phyloP scores from a whole-genome alignment of 805 yeast genomes.

The Pachysolen tannophilus region DNA sequence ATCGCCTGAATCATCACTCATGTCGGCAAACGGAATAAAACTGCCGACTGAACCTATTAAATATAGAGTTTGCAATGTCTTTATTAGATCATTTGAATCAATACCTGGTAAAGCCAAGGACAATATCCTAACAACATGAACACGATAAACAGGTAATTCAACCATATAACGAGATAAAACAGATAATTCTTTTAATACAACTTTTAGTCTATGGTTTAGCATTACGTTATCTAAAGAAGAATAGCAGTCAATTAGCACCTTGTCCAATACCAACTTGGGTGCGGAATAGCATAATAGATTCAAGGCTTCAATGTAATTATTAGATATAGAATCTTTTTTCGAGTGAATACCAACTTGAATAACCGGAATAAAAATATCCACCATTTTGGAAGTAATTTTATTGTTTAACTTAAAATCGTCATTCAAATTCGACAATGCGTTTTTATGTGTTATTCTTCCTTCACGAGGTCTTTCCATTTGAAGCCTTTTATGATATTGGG shows the following conservation, averaged over 20 bases:
- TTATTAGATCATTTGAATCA: conserved; percentile 77
- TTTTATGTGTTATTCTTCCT: conserved; percentile 21
- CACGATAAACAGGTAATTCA: conserved; percentile 51
- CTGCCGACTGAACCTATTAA: conserved; percentile 64
- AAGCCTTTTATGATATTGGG: conserved; percentile 51
- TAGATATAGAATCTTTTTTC: conserved; percentile 48
- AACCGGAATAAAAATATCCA: conserved; percentile 43
- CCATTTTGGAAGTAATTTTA: conserved; percentile 34
- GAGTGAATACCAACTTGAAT: conserved; percentile 72
- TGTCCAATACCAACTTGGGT: conserved; percentile 46
- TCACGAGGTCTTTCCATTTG: conserved; percentile 31
- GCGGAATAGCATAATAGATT: conserved; percentile 57
- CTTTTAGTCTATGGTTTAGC: conserved; percentile 71
- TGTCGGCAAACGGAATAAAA: conserved; percentile 63
- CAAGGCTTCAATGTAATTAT: conserved; percentile 50
- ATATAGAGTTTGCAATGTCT: conserved; percentile 62
- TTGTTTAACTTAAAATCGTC: conserved; percentile 27
- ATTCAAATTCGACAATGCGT: conserved; percentile 16
- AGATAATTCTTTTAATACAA: conserved; percentile 62
- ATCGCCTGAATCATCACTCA: conserved; percentile 38
- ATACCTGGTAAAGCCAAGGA: conserved; percentile 70
- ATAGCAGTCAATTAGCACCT: conserved; percentile 63
- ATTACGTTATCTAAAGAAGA: conserved; percentile 57
- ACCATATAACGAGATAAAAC: conserved; percentile 64
- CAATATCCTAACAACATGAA: conserved; percentile 71